phyloP scores from a whole-genome alignment of 805 yeast species.

The Kurtzmaniella fragi region DNA sequence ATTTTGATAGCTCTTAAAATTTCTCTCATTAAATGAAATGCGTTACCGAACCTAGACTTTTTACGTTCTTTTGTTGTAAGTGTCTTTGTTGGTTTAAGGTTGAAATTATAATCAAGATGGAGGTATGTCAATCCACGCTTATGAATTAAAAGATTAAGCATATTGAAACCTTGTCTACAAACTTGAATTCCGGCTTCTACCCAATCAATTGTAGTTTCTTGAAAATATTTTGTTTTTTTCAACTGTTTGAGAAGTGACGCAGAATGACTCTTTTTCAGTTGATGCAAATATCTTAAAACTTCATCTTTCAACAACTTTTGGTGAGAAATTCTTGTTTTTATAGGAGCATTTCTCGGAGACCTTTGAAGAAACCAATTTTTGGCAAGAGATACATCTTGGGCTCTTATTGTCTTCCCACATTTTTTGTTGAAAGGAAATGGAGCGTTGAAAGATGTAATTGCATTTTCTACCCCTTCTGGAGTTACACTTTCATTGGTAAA shows the following conservation, averaged over 20 bases:
- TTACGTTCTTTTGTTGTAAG: constrained; percentile 94
- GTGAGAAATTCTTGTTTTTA: constrained; percentile 80
- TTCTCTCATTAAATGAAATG: constrained; percentile 91
- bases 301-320: constrained; percentile 79
- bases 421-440: constrained; percentile 81
- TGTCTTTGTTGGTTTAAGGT: constrained; percentile 93
- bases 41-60: constrained; percentile 92
- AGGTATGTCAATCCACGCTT: constrained; percentile 85
- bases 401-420: constrained; percentile 67
- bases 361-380: constrained; percentile 79
- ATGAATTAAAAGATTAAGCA: constrained; percentile 86
- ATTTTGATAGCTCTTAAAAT: constrained; percentile 77
- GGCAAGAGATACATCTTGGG: constrained; percentile 83
- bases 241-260: constrained; percentile 59
- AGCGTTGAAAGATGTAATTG: constrained; percentile 70
- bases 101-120: constrained; percentile 93
- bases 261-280: constrained; percentile 24
- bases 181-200: constrained; percentile 96
- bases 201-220: constrained; percentile 93
- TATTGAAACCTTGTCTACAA: constrained; percentile 88
- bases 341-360: constrained; percentile 57
- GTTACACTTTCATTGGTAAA: constrained; percentile 19
- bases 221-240: constrained; percentile 80
- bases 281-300: constrained; percentile 67
- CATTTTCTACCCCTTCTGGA: constrained; percentile 43